Percentiles rank a stretch among this genome's conserved stretches.
Conservation (phyloP, 23 red algal species). For the Chondrus crispus region DNA sequence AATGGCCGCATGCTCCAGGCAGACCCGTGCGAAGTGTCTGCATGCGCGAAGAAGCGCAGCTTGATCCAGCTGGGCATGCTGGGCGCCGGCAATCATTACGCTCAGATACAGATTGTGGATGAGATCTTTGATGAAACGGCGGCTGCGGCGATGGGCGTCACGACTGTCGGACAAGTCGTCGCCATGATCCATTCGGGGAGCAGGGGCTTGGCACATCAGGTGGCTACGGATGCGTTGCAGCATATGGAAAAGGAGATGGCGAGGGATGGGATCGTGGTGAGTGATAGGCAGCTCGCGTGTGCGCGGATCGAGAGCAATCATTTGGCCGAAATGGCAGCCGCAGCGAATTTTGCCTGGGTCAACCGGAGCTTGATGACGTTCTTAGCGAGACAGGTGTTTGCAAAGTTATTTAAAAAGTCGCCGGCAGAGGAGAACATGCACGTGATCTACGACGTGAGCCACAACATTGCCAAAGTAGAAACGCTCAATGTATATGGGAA, state of each 20-base stretch:
- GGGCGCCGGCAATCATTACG: constrained; percentile 96
- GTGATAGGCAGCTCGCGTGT: constrained; percentile 94
- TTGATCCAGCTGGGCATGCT: constrained; percentile 91
- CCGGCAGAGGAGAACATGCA: constrained; percentile 92
- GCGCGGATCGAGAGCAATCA: constrained; percentile 85
- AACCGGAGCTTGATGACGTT: constrained; percentile 94
- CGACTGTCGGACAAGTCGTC: constrained; percentile 68
- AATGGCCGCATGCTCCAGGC: constrained; percentile 81
- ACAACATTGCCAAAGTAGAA: constrained; percentile 98
- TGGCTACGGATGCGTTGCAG: constrained; percentile 85
- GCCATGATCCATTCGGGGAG: constrained; percentile 97
- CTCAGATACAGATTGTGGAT: constrained; percentile 91
- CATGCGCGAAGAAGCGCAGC: constrained; percentile 82
- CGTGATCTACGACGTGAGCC: constrained; percentile 91
- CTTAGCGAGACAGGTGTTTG: constrained; percentile 85
- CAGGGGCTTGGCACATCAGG: constrained; percentile 90
- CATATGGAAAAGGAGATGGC: constrained; percentile 84
- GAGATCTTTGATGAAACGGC: constrained; percentile 70
- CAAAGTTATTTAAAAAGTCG: constrained; percentile 76
- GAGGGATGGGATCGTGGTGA: constrained; percentile 64
- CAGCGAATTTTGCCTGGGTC: constrained; percentile 90
- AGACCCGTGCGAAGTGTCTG: constrained; percentile 79
- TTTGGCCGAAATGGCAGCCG: constrained; percentile 84
- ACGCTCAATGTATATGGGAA: constrained; percentile 61
- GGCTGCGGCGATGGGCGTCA: constrained; percentile 75